Evolutionary conservation across 2,329 filamentous ascomycete genomes (phyloP).

Genomic region (Bipolaris sorokiniana): DNA sequence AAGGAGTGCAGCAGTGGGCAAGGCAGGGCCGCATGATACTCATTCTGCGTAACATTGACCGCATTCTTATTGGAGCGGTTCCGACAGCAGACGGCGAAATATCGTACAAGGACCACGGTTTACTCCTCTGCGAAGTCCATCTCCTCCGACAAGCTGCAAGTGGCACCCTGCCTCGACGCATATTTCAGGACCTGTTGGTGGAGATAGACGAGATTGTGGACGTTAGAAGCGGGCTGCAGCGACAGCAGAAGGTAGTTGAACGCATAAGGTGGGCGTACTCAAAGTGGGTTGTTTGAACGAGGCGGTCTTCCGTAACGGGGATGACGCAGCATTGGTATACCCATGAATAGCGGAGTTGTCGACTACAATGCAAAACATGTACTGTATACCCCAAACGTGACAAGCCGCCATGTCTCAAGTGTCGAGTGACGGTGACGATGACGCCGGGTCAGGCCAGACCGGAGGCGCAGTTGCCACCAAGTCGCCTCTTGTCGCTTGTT

Average conservation of each 20-base stretch:
- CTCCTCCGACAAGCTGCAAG: conserved; percentile 73
- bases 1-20: conserved; percentile 68
- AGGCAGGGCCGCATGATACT: conserved; percentile 74
- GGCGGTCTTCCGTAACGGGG: neutral
- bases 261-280: conserved; percentile 90
- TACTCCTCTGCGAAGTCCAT: conserved; percentile 89
- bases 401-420: neutral
- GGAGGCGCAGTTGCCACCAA: conserved; percentile 12
- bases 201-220: conserved; percentile 87
- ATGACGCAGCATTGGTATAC: neutral
- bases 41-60: conserved; percentile 86
- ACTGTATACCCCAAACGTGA: neutral
- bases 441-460: conserved; percentile 2
- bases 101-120: conserved; percentile 89
- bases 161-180: conserved; percentile 71
- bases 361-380: conserved; percentile 3
- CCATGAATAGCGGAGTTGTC: conserved; percentile 3
- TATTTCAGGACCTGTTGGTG: conserved; percentile 84
- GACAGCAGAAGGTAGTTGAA: conserved; percentile 79
- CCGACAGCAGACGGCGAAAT: conserved; percentile 76
- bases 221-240: conserved; percentile 74
- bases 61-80: conserved; percentile 58
- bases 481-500: conserved; percentile 5
- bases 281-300: conserved; percentile 63
- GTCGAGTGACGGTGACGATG: neutral